Evolutionary conservation across 2,329 filamentous ascomycete genomes (phyloP).

Genomic region (Clarireedia monteithiana): DNA sequence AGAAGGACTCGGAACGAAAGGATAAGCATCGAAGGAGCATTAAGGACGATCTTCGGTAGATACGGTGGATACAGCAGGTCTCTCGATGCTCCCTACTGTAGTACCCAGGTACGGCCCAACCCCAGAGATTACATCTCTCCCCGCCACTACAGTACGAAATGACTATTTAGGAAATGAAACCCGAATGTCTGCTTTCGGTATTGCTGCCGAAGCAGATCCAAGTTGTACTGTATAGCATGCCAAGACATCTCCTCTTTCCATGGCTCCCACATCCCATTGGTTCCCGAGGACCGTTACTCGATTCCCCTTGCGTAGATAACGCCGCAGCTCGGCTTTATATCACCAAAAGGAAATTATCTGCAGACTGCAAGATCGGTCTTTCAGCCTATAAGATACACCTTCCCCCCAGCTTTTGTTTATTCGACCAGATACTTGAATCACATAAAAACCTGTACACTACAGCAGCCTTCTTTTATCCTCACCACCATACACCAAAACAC

Average conservation of each 20-base stretch:
- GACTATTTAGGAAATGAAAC: no score
- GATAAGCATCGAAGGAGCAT: no score
- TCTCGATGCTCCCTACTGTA: no score
- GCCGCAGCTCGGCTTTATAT: neutral
- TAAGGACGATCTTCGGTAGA: no score
- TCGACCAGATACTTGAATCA: neutral
- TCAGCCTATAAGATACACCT: constrained; percentile 3
- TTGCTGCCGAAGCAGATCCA: neutral
- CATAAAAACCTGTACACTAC: neutral
- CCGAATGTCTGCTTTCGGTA: neutral
- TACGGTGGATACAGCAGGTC: no score
- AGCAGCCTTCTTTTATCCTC: neutral
- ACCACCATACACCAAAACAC: neutral
- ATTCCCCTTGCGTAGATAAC: constrained; percentile 1
- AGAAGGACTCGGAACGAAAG: no score
- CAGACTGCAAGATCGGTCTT: neutral
- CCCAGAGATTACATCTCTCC: no score
- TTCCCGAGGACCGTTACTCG: constrained; percentile 1
- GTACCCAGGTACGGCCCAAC: no score
- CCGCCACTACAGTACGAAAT: no score
- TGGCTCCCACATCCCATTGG: neutral
- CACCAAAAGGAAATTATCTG: neutral
- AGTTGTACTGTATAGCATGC: no score
- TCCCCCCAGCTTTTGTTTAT: neutral
- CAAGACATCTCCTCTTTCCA: neutral